Evolutionary conservation across 495 filamentous ascomycete genomes (phyloP).

Genomic region (Penicillium coffeae): DNA sequence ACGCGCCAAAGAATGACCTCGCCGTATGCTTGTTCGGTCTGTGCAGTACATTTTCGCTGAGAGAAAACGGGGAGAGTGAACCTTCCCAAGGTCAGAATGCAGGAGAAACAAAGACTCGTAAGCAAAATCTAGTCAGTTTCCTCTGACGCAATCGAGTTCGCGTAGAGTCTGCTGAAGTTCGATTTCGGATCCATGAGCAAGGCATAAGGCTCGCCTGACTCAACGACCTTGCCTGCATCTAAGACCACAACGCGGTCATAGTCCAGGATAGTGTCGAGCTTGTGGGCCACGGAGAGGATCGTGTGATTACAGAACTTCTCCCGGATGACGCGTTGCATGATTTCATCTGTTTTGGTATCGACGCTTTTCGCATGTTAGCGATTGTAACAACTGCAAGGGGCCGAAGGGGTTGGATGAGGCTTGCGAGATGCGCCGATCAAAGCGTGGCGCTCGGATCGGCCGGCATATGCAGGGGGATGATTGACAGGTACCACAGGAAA

Average conservation of each 20-base stretch:
- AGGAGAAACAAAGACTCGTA: neutral
- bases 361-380: constrained; percentile 31
- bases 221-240: constrained; percentile 42
- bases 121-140: constrained; percentile 15
- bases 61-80: constrained; percentile 6
- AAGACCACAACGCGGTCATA: constrained; percentile 48
- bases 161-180: constrained; percentile 32
- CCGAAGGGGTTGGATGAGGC: neutral
- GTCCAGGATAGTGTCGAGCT: constrained; percentile 56
- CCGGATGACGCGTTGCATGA: constrained; percentile 58
- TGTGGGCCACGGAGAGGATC: constrained; percentile 60
- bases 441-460: constrained; percentile 16
- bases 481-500: constrained; percentile 1
- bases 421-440: constrained; percentile 3
- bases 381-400: constrained; percentile 13
- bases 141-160: constrained; percentile 21
- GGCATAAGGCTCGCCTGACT: constrained; percentile 40
- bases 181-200: constrained; percentile 29
- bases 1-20: constrained; percentile 2
- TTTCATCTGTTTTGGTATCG: constrained; percentile 52
- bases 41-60: neutral
- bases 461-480: constrained; percentile 26
- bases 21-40: constrained; percentile 1
- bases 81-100: constrained; percentile 14
- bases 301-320: constrained; percentile 55